These are phyloP conservation scores for Lepidium sativum DNA, from an alignment of 345 rosid genomes.

Conservation along the genomic window DNA sequence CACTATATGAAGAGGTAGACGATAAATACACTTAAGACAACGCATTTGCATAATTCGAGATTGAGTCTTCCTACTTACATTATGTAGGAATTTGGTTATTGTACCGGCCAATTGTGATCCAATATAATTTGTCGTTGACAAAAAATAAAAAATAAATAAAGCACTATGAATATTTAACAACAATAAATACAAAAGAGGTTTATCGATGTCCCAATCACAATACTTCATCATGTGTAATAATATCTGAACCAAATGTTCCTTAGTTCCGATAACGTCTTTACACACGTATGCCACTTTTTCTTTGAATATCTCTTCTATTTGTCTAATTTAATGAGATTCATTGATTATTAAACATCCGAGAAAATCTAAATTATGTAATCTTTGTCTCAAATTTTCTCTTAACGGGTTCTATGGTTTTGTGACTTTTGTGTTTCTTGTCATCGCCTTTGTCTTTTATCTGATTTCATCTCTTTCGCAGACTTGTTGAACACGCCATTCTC, in stretches of 20 bases:
- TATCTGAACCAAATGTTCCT: conserved; percentile 2
- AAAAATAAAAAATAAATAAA: no score
- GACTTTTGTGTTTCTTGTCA: background rate
- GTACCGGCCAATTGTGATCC: no score
- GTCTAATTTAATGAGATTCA: no score
- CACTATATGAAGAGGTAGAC: no score
- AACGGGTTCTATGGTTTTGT: background rate
- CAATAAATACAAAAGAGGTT: background rate
- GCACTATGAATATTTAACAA: background rate
- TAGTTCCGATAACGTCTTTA: background rate
- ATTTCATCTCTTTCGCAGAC: conserved; percentile 4
- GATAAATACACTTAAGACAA: no score
- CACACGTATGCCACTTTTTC: conserved; percentile 1
- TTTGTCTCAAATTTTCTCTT: background rate
- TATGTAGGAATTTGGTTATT: no score
- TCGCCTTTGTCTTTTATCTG: background rate
- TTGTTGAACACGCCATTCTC: conserved; percentile 16
- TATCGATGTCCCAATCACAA: conserved; percentile 8
- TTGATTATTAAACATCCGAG: background rate
- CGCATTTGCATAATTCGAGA: no score
- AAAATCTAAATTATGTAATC: background rate
- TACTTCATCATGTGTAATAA: conserved; percentile 1
- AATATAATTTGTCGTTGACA: no score
- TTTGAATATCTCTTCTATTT: background rate
- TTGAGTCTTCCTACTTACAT: no score